A percentile compares a stretch with the other conserved stretches of the same genome.
Evolutionary conservation across 2,329 filamentous ascomycete species (phyloP).

Genomic region (Beauveria australis): DNA sequence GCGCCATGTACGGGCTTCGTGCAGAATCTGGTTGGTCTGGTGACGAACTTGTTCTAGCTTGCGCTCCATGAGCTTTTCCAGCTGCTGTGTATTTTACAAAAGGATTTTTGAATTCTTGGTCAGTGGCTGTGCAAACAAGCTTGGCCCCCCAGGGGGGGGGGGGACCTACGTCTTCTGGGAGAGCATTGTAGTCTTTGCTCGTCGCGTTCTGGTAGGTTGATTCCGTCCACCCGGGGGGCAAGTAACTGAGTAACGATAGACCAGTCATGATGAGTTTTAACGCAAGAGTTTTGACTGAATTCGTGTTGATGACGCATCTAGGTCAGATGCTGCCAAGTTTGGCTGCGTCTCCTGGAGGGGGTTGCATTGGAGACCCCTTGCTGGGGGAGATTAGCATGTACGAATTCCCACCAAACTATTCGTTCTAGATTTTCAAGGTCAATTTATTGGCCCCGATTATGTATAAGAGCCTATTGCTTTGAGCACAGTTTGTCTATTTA

Average conservation of each 20-base stretch:
- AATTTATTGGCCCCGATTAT: too few species aligned
- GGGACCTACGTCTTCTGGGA: neutral
- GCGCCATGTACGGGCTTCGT: neutral
- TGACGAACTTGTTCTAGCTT: neutral
- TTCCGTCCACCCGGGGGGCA: neutral
- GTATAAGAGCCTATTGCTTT: too few species aligned
- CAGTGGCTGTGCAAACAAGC: neutral
- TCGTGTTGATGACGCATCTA: neutral
- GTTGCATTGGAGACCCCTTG: neutral
- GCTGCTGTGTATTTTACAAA: neutral
- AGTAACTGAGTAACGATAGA: neutral
- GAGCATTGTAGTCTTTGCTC: slow-evolving; percentile 2
- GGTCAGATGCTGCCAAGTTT: neutral
- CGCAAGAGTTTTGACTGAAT: neutral
- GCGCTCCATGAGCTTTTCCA: neutral
- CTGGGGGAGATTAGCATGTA: neutral
- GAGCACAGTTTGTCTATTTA: too few species aligned
- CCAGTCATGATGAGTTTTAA: neutral
- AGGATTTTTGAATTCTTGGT: neutral
- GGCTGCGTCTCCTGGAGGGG: neutral
- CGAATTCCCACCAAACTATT: neutral
- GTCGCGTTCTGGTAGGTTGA: neutral
- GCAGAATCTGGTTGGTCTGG: neutral
- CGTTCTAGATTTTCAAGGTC: too few species aligned
- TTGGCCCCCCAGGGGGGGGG: too few species aligned